These are phyloP conservation scores for Petunia secreta DNA, from an alignment of 257 asterid species.

Conservation along the genomic window DNA sequence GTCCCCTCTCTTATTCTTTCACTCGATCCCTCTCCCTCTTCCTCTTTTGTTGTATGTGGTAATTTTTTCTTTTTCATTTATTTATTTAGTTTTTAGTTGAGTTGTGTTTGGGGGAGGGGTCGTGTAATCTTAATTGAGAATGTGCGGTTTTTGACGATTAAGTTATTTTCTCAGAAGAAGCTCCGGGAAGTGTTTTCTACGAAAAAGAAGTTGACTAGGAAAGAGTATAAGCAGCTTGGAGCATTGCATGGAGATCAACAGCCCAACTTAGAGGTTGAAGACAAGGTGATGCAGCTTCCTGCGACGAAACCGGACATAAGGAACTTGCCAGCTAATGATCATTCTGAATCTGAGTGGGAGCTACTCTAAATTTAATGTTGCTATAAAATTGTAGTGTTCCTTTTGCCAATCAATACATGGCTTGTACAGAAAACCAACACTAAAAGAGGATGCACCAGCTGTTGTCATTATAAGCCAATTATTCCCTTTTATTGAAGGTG, in stretches of 20 bases:
- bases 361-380: constrained; percentile 31
- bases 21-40: too few relatives aligned
- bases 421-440: constrained; percentile 13
- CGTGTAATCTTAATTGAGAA: background rate
- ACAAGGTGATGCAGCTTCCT: constrained; percentile 13
- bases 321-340: constrained; percentile 19
- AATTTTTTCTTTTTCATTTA: background rate
- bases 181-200: constrained; percentile 51
- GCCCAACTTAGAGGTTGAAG: constrained; percentile 18
- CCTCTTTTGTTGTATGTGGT: background rate
- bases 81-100: background rate
- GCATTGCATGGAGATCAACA: constrained; percentile 19
- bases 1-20: constrained; percentile 36
- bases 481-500: background rate
- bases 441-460: background rate
- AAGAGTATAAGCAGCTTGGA: constrained; percentile 41
- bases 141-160: background rate
- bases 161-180: constrained; percentile 52
- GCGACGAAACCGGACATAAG: background rate
- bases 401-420: constrained; percentile 23
- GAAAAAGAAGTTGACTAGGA: constrained; percentile 47
- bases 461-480: background rate
- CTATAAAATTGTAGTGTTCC: constrained; percentile 16
- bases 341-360: constrained; percentile 52
- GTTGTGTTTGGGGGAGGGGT: background rate